Base-by-base conservation (phyloP, 352 stramenopile genomes). In the Pythium rhizo-oryzae region DNA sequence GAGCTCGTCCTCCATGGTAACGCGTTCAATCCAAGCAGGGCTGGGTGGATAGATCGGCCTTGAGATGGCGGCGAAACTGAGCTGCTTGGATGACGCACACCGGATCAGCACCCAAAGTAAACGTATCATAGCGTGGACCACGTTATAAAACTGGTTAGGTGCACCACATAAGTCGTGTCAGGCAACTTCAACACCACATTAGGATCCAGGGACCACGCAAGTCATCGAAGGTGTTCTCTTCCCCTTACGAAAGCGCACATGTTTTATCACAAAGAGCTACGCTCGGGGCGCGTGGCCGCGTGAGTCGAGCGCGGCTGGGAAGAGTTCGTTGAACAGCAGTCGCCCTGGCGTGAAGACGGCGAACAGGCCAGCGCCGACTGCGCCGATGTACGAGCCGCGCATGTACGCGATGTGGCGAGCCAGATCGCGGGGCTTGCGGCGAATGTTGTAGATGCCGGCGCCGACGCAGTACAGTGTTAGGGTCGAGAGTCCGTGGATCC, bases 1-100 rank as follows among this genome's bases (percentile, higher is more conserved):
- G 24, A 92, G 71, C 70, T 92, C 84, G 59, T 90, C 82, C 56
- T 92, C 84, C 84, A 92, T 85, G 7, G 35, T 25, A n/a, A n/a
- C 28, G 28, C 28, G 28, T 33, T n/a, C n/a, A n/a, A n/a, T n/a
- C n/a, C n/a, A n/a, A n/a, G n/a, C n/a, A n/a, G n/a, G n/a, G n/a
- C n/a, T n/a, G n/a, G n/a, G n/a, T n/a, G n/a, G n/a, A n/a, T n/a
- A 13, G 23, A 47, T 66, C 8, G 19, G 23, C 28, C 13, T 16
- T 0, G 18, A 18, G 49, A 18, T 35, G 39, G 16, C 5, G 28
- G 52, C 15, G 30, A 58, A 39, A 58, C 23, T 33, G 52, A 64
- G 58, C n/a, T 64, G 58, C n/a, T 46, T 19, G 58, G 58, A 57
- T 64, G 58, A 64, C 58, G 58, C 58, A 64, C 58, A 47, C 18